phyloP scores from a whole-genome alignment of 2,329 filamentous ascomycete genomes.

The Zymoseptoria crescenta region DNA sequence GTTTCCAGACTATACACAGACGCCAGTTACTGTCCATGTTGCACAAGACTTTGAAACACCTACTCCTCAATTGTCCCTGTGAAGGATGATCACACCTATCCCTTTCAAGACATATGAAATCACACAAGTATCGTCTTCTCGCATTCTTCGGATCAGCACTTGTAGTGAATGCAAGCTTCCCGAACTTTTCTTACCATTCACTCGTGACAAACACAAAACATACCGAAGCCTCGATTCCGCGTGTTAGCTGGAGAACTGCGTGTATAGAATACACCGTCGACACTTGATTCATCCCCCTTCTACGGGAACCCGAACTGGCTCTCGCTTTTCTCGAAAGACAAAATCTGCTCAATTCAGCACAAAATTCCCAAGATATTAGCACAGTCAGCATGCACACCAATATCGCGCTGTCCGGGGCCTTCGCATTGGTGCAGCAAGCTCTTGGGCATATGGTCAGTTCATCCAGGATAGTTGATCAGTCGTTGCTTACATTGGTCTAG shows the following conservation, averaged over 20 bases:
- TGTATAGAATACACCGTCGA: too few relatives aligned
- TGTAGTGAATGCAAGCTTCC: background rate
- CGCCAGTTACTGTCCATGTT: background rate
- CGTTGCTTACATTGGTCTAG: constrained; percentile 6
- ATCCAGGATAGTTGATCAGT: background rate
- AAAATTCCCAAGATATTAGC: background rate
- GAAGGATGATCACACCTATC: background rate
- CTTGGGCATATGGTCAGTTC: constrained; percentile 30
- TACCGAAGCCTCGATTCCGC: background rate
- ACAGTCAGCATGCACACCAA: background rate
- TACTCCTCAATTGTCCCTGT: constrained; percentile 3
- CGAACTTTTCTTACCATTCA: background rate
- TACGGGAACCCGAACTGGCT: too few relatives aligned
- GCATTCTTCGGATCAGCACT: background rate
- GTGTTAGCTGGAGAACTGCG: too few relatives aligned
- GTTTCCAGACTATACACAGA: background rate
- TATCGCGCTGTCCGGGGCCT: background rate
- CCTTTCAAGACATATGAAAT: background rate
- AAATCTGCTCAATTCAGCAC: background rate
- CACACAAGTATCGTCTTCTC: background rate
- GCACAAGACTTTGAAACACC: background rate
- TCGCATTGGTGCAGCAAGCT: background rate
- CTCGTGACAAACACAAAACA: background rate
- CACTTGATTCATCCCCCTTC: too few relatives aligned
- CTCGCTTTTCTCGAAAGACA: too few relatives aligned